Conservation (phyloP, 2,329 filamentous ascomycete species). For the Epichloe typhina region DNA sequence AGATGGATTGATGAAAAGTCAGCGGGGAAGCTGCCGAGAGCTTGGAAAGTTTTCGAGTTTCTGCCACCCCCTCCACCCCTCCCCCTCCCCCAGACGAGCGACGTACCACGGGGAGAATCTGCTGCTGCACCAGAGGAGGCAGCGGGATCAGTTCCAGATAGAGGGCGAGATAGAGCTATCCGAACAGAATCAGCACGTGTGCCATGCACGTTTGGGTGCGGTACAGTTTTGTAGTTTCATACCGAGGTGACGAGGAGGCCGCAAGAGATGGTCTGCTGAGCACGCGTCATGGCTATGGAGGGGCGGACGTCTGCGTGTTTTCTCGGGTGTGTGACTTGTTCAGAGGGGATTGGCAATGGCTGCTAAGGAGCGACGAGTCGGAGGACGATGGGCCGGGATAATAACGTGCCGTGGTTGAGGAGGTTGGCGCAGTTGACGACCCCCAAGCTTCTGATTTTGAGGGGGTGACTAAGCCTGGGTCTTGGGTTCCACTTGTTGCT, state of each 20-base stretch:
- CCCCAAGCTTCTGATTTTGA: too few relatives aligned
- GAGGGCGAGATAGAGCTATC: conserved; percentile 80
- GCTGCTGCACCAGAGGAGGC: conserved; percentile 61
- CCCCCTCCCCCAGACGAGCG: neutral
- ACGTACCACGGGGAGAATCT: conserved; percentile 80
- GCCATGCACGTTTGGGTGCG: conserved; percentile 6
- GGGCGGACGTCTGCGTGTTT: too few relatives aligned
- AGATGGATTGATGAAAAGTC: neutral
- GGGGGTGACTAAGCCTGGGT: too few relatives aligned
- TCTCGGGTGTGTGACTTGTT: too few relatives aligned
- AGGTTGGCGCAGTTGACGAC: too few relatives aligned
- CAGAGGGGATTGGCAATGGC: too few relatives aligned
- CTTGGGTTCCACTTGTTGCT: too few relatives aligned
- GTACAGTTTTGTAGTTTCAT: conserved; percentile 15
- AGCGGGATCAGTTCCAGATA: conserved; percentile 76
- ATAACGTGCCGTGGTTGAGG: too few relatives aligned
- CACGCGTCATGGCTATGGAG: conserved; percentile 69
- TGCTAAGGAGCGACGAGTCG: neutral
- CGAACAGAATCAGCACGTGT: neutral
- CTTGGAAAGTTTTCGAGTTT: neutral
- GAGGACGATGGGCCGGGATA: too few relatives aligned
- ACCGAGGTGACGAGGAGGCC: conserved; percentile 80
- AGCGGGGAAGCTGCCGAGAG: neutral
- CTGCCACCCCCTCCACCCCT: too few relatives aligned
- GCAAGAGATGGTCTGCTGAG: conserved; percentile 81